A percentile compares a stretch with the other conserved stretches of the same genome.
phyloP scores from a whole-genome alignment of 192 early-diverging fungal species.

The Coemansia sp. region DNA sequence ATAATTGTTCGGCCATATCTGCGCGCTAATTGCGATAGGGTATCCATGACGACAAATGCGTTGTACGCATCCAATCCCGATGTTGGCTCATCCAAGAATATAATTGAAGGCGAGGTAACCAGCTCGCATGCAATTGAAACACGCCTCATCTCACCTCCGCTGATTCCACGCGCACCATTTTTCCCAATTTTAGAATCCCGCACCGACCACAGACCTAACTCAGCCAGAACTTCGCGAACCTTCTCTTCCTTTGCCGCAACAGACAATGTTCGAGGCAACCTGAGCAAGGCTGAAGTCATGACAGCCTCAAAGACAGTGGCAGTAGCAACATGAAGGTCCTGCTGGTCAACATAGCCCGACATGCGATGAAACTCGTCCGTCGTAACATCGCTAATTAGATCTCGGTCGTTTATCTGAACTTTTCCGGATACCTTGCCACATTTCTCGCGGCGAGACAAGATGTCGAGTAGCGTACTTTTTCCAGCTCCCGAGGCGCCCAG shows the following conservation, averaged over 20 bases:
- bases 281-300: slow-evolving; percentile 81
- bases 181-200: slow-evolving; percentile 81
- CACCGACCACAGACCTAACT: slow-evolving; percentile 80
- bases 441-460: slow-evolving; percentile 78
- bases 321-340: slow-evolving; percentile 83
- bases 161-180: slow-evolving; percentile 73
- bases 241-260: slow-evolving; percentile 61
- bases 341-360: slow-evolving; percentile 88
- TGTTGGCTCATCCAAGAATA: slow-evolving; percentile 86
- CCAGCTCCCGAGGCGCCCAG: slow-evolving; percentile 94
- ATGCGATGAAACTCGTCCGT: slow-evolving; percentile 64
- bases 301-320: slow-evolving; percentile 89
- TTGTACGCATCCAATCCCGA: slow-evolving; percentile 89
- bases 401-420: slow-evolving; percentile 81
- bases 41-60: slow-evolving; percentile 89
- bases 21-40: slow-evolving; percentile 56
- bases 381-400: slow-evolving; percentile 60
- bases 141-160: slow-evolving; percentile 90
- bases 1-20: slow-evolving; percentile 68
- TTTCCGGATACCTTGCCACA: slow-evolving; percentile 69
- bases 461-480: slow-evolving; percentile 91
- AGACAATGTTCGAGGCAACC: slow-evolving; percentile 66
- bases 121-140: slow-evolving; percentile 94
- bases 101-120: slow-evolving; percentile 85
- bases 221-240: slow-evolving; percentile 74